Evolutionary conservation across 192 early-diverging fungal species (phyloP).

Genomic region (Oehlia diaphana): DNA sequence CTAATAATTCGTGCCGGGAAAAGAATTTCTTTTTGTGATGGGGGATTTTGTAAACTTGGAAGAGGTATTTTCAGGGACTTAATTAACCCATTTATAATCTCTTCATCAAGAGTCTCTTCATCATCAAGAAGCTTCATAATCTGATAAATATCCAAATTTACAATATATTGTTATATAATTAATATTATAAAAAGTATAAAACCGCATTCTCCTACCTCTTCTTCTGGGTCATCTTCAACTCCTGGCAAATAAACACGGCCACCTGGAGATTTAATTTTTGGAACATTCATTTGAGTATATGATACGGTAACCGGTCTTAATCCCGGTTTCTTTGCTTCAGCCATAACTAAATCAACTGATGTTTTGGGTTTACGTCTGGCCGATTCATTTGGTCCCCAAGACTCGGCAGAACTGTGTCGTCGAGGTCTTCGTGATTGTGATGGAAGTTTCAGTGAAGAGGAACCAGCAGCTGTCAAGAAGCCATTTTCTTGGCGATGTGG

Average conservation of each 20-base stretch:
- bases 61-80: conserved; percentile 88
- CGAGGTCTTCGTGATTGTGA: conserved; percentile 20
- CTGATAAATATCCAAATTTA: conserved; percentile 27
- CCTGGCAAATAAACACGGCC: conserved; percentile 21
- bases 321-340: conserved; percentile 23
- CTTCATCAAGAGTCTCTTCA: conserved; percentile 64
- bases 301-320: conserved; percentile 22
- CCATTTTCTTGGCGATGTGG: conserved; percentile 34
- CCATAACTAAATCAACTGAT: conserved; percentile 27
- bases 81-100: conserved; percentile 89
- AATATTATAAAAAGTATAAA: not conserved
- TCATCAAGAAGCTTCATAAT: conserved; percentile 65
- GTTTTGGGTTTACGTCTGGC: conserved; percentile 28
- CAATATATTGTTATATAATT: not conserved
- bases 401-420: conserved; percentile 30
- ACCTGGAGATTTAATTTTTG: conserved; percentile 19
- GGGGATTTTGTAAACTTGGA: conserved; percentile 75
- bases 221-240: conserved; percentile 41
- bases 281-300: conserved; percentile 16
- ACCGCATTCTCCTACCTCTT: conserved; percentile 27
- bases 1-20: conserved; percentile 96
- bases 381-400: conserved; percentile 24
- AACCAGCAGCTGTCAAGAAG: conserved; percentile 22
- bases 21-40: conserved; percentile 82
- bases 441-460: conserved; percentile 23